Evolutionary conservation across 371 early-diverging fungal genomes (phyloP).

Genomic region (Mucor piriformis): DNA sequence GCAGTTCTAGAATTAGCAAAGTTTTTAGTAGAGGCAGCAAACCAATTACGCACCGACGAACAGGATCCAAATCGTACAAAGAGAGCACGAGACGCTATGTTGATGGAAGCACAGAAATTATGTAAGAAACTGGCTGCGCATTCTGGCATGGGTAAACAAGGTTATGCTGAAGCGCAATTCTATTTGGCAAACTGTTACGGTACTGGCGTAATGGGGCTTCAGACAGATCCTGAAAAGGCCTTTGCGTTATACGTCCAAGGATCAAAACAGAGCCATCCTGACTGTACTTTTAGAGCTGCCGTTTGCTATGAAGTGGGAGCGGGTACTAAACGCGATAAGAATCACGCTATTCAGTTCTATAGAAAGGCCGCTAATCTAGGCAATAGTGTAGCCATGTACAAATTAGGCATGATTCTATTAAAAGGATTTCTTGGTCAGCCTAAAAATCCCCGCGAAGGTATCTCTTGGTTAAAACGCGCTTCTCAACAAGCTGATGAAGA

Average conservation of each 20-base stretch:
- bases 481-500: conserved; percentile 87
- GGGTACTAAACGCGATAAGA: conserved; percentile 86
- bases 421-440: conserved; percentile 77
- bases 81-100: conserved; percentile 71
- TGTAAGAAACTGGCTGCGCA: conserved; percentile 74
- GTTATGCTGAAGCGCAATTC: conserved; percentile 88
- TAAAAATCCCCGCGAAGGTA: conserved; percentile 82
- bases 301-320: conserved; percentile 96
- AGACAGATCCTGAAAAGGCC: conserved; percentile 86
- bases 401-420: conserved; percentile 85
- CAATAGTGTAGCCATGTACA: conserved; percentile 96
- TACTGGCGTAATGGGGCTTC: conserved; percentile 71
- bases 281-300: conserved; percentile 91
- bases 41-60: conserved; percentile 53
- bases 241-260: conserved; percentile 91
- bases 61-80: conserved; percentile 68
- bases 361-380: conserved; percentile 93
- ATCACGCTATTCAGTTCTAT: conserved; percentile 88
- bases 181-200: conserved; percentile 90
- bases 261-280: conserved; percentile 90
- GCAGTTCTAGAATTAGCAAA: conserved; percentile 82
- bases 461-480: conserved; percentile 93
- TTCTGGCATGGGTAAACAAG: conserved; percentile 68
- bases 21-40: conserved; percentile 67
- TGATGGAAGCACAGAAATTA: conserved; percentile 76